These are phyloP conservation scores for Dioscorea zingiberensis DNA, from an alignment of 106 monocot genomes.

Conservation along the genomic window DNA sequence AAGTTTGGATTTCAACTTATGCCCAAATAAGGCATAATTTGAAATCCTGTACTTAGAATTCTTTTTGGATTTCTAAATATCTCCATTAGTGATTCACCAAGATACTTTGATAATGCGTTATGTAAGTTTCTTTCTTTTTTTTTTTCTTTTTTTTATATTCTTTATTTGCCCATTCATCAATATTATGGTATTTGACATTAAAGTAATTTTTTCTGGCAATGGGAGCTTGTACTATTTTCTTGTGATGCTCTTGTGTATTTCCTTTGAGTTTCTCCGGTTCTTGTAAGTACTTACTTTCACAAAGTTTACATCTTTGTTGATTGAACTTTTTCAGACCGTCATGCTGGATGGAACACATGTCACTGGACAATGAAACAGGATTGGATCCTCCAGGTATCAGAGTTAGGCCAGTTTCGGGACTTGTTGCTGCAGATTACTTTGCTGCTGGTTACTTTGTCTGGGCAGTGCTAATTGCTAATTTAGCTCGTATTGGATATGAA, in stretches of 20 bases:
- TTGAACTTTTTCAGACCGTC: conserved; percentile 24
- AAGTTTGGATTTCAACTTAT: too few relatives aligned
- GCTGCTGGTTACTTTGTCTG: conserved; percentile 51
- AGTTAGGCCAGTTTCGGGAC: conserved; percentile 42
- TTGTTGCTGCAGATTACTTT: conserved; percentile 52
- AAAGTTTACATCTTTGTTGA: not conserved
- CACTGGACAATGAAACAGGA: conserved; percentile 52
- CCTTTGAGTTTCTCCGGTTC: not conserved
- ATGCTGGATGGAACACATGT: conserved; percentile 64
- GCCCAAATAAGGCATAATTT: too few relatives aligned
- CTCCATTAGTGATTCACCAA: too few relatives aligned
- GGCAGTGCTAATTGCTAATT: conserved; percentile 53
- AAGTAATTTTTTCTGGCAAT: too few relatives aligned
- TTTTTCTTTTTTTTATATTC: too few relatives aligned
- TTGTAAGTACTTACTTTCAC: not conserved
- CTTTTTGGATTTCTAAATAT: too few relatives aligned
- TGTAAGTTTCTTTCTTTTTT: too few relatives aligned
- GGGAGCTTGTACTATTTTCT: too few relatives aligned
- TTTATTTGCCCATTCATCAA: too few relatives aligned
- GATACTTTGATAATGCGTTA: too few relatives aligned
- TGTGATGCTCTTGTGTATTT: not conserved
- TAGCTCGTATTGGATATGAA: conserved; percentile 58
- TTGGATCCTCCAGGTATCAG: conserved; percentile 53
- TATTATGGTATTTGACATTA: too few relatives aligned
- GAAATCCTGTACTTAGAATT: too few relatives aligned